Conservation (phyloP, 2,329 filamentous ascomycete genomes). For the Zopfia rhizophila region DNA sequence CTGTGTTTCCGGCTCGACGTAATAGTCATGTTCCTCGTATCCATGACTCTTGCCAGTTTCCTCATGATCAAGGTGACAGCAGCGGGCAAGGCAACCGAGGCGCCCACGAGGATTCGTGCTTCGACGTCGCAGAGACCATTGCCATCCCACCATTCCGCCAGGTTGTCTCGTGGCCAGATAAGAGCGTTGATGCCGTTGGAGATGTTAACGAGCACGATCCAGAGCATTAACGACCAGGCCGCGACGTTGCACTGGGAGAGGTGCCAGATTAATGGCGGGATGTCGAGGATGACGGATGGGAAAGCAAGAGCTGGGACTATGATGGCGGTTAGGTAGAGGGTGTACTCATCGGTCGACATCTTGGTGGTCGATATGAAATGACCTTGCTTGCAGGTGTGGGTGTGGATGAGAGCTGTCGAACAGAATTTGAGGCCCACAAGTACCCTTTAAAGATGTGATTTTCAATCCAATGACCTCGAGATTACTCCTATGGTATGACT, state of each 20-base stretch:
- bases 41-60: conserved; percentile 68
- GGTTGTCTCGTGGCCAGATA: conserved; percentile 71
- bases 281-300: conserved; percentile 62
- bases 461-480: not conserved
- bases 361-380: not conserved
- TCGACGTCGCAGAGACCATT: conserved; percentile 72
- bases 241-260: conserved; percentile 69
- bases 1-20: conserved; percentile 61
- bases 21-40: conserved; percentile 66
- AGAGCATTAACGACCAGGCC: conserved; percentile 66
- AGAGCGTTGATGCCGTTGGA: conserved; percentile 70
- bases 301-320: conserved; percentile 61
- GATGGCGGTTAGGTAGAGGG: conserved; percentile 48
- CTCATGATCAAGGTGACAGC: conserved; percentile 68
- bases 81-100: conserved; percentile 63
- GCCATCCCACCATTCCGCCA: conserved; percentile 67
- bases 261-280: conserved; percentile 70
- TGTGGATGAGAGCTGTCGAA: not conserved
- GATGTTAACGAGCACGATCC: conserved; percentile 66
- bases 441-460: not conserved
- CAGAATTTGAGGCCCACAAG: not conserved
- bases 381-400: not conserved
- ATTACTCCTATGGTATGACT: not conserved
- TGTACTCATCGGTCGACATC: conserved; percentile 17
- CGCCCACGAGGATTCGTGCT: conserved; percentile 66